These are phyloP conservation scores for Stellera chamaejasme DNA, from an alignment of 345 rosid species.

Conservation along the genomic window DNA sequence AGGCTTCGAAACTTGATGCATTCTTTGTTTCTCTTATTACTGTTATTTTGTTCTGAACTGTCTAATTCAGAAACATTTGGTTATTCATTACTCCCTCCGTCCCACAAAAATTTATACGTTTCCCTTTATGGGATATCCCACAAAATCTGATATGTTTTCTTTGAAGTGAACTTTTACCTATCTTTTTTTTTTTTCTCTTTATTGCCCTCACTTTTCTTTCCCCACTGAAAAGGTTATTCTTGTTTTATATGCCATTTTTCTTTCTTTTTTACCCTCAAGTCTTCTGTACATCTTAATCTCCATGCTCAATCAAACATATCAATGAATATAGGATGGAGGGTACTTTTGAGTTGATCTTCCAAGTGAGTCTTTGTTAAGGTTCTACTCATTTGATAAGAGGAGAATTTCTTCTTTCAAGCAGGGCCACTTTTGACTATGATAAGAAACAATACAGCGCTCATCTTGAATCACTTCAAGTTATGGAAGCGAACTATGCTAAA, in stretches of 20 bases:
- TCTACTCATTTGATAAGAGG: not conserved
- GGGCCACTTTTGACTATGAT: constrained; percentile 81
- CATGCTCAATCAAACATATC: no score
- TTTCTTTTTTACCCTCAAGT: no score
- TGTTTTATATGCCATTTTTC: not conserved
- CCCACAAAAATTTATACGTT: no score
- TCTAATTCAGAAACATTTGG: not conserved
- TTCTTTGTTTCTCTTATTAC: not conserved
- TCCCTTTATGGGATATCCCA: no score
- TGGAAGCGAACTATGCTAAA: constrained; percentile 79
- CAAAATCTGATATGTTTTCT: no score
- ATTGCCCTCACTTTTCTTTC: no score
- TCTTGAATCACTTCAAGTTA: constrained; percentile 83
- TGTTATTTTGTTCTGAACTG: no score
- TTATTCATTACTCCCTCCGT: not conserved
- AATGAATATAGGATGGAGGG: no score
- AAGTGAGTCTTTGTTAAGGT: not conserved
- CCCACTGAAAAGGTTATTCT: not conserved
- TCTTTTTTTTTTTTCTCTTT: no score
- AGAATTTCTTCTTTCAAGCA: constrained; percentile 25
- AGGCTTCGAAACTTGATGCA: not conserved
- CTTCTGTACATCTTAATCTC: no score
- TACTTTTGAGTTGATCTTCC: not conserved
- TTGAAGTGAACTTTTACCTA: no score
- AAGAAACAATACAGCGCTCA: constrained; percentile 85